Percentiles rank a stretch among this genome's conserved stretches.
Conservation (phyloP, 768 basidiomycete genomes). For the Boletus pseudopeckii region DNA sequence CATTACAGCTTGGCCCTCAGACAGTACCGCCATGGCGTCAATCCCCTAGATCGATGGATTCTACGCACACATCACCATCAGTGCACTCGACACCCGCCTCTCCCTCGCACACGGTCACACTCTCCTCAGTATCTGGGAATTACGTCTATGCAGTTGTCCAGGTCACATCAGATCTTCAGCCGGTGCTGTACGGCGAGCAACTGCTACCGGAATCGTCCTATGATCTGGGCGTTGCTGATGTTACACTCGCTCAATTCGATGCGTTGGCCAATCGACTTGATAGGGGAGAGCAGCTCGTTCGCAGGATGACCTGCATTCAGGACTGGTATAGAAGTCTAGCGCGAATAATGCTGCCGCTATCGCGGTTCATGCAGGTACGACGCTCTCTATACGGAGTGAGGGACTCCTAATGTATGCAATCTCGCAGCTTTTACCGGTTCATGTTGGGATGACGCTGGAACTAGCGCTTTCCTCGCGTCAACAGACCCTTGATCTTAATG, state of each 20-base stretch:
- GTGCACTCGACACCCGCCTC: constrained; percentile 48
- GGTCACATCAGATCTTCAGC: constrained; percentile 88
- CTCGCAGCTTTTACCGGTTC: constrained; percentile 52
- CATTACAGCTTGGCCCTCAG: constrained; percentile 32
- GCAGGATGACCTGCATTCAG: constrained; percentile 27
- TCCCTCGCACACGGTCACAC: constrained; percentile 61
- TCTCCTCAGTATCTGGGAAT: constrained; percentile 87
- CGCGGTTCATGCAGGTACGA: constrained; percentile 69
- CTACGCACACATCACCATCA: constrained; percentile 71
- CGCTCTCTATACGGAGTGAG: not conserved
- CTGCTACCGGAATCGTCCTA: constrained; percentile 67
- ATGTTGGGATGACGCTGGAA: constrained; percentile 78
- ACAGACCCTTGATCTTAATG: constrained; percentile 66
- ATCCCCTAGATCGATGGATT: constrained; percentile 40
- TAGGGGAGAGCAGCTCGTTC: constrained; percentile 37
- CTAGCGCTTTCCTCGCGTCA: constrained; percentile 59
- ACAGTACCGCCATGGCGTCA: constrained; percentile 36
- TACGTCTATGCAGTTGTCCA: constrained; percentile 87
- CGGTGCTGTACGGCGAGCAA: constrained; percentile 81
- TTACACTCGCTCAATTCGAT: constrained; percentile 80
- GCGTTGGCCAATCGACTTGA: constrained; percentile 54
- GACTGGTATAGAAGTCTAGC: constrained; percentile 50
- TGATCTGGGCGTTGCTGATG: constrained; percentile 78
- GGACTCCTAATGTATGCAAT: constrained; percentile 7
- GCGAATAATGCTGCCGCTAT: constrained; percentile 66